Evolutionary conservation across 2,329 filamentous ascomycete genomes (phyloP), one percentile per base, ranked within the genome.

Genomic region (Ophiosphaerella herpotricha): DNA sequence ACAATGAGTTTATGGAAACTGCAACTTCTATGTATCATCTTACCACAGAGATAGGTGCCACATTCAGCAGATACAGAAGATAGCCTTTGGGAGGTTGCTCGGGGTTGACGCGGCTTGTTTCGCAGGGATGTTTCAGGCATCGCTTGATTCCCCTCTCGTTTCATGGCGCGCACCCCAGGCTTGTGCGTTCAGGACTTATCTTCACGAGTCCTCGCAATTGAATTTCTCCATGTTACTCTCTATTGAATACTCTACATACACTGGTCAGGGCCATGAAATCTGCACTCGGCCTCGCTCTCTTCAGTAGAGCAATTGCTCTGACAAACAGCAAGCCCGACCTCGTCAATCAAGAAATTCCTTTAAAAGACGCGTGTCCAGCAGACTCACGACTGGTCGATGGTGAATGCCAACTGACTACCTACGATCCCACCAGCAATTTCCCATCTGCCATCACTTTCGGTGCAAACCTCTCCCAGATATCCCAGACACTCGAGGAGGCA

Each of bases 361-460:
- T 68, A 4, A 43, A 61, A 7, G 54, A 65, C 9, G 58, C 58
- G 3, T 70, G 67, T 29, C 61, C 67, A 1, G 65, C 63, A 12
- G 51, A 60, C 18, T 58, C 61, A 2, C 46, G 64, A 7, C 43
- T 67, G 1, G 43, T 61, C 14, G 52, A 68, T 38, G 63, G 60
- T 14, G 58, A 66, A 54, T 71, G 66, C 41, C 60, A 58, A 29
- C 52, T 50, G 4, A 31, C 56, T 9, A 33, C 37, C n/a, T 47
- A 54, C 35, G 54, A 39, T 7, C 9, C 44, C 4, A 55, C 48
- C 1, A 24, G 9, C 16, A 40, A 50, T 36, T 23, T 45, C 14
- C 33, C 47, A 9, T 50, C 52, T 24, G 55, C 52, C 9, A n/a
- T 58, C 7, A 39, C 50, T 24, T 63, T 60, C 37, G 48, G 44